A percentile compares a stretch with the other conserved stretches of the same genome.
Evolutionary conservation across 768 basidiomycete species (phyloP).

Genomic region (Lepiota subincarnata): DNA sequence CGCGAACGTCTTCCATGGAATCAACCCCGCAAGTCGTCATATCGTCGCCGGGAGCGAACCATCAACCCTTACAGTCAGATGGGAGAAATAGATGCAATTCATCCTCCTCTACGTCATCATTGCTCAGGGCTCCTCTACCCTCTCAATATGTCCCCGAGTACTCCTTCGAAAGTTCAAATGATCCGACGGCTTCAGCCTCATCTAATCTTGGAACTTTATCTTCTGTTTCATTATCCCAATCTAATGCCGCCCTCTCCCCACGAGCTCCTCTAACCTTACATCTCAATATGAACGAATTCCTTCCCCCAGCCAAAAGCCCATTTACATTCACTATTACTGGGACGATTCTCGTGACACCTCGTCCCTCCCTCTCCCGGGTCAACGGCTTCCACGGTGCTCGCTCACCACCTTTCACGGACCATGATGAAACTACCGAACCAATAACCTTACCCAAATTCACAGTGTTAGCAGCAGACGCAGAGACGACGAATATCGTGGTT

Average conservation of each 20-base stretch:
- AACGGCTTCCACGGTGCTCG: slow-evolving; percentile 19
- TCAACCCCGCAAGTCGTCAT: slow-evolving; percentile 25
- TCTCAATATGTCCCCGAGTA: slow-evolving; percentile 61
- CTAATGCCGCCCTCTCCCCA: slow-evolving; percentile 37
- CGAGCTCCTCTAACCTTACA: slow-evolving; percentile 67
- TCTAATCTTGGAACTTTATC: slow-evolving; percentile 36
- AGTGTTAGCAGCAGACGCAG: slow-evolving; percentile 62
- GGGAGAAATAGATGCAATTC: slow-evolving; percentile 34
- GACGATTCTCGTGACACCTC: slow-evolving; percentile 56
- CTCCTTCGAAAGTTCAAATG: slow-evolving; percentile 61
- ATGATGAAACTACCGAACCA: slow-evolving; percentile 32
- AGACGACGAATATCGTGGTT: slow-evolving; percentile 53
- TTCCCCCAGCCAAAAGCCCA: slow-evolving; percentile 56
- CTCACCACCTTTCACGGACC: not conserved
- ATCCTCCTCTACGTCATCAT: slow-evolving; percentile 51
- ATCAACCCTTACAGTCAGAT: slow-evolving; percentile 12
- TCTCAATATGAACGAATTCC: slow-evolving; percentile 75
- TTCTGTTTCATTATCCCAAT: slow-evolving; percentile 43
- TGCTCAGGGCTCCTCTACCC: slow-evolving; percentile 74
- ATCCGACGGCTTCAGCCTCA: slow-evolving; percentile 30
- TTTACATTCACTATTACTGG: slow-evolving; percentile 68
- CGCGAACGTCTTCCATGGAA: slow-evolving; percentile 50
- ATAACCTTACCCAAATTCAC: slow-evolving; percentile 65
- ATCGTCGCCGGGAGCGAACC: slow-evolving; percentile 17
- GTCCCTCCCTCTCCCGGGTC: slow-evolving; percentile 25